Conservation (phyloP, 2,329 filamentous ascomycete genomes). For the Venturia aucupariae region DNA sequence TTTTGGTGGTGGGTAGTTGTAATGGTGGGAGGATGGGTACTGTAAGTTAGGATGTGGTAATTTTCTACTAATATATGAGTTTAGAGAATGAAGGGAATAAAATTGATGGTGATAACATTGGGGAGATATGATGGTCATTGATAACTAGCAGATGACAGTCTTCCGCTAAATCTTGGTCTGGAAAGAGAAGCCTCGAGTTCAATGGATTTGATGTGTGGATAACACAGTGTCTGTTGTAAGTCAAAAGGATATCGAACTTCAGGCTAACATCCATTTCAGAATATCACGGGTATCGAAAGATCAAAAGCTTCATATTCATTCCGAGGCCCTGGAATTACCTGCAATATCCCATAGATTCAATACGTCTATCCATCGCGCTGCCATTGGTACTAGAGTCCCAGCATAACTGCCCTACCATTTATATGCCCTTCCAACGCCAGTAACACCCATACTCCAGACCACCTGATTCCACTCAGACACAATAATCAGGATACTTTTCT, state of each 20-base stretch:
- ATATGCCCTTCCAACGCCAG: background rate
- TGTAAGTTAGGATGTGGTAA: background rate
- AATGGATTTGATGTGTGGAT: background rate
- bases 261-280: background rate
- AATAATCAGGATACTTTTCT: background rate
- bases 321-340: background rate
- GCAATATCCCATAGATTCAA: background rate
- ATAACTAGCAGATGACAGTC: no score
- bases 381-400: background rate
- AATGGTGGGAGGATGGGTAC: background rate
- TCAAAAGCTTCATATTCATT: background rate
- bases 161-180: no score
- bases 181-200: no score
- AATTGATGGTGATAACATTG: no score
- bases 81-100: no score
- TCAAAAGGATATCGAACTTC: background rate
- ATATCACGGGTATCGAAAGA: background rate
- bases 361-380: background rate
- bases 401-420: background rate
- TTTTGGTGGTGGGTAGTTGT: background rate
- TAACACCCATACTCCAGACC: background rate
- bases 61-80: no score
- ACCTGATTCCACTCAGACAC: background rate
- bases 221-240: background rate
- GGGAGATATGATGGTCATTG: no score